A percentile compares a stretch with the other conserved stretches of the same genome.
These are phyloP conservation scores for Symmetrospora coprosmae DNA, from an alignment of 768 basidiomycete genomes.

Conservation along the genomic window DNA sequence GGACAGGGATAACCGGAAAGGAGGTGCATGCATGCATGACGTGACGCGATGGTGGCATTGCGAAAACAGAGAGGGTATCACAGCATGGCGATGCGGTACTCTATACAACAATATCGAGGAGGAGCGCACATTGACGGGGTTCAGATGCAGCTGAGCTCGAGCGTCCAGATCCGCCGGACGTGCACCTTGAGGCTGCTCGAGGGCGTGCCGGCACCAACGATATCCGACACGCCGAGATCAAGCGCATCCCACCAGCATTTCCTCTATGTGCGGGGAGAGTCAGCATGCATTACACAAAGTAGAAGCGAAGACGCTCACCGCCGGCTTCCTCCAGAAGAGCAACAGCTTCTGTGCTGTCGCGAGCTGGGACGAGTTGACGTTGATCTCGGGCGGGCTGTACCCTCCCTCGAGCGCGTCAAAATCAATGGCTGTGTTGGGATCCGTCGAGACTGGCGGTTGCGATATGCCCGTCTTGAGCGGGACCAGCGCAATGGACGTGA, in stretches of 20 bases:
- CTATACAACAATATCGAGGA: too few species aligned
- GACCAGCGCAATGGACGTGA: conserved; percentile 94
- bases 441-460: conserved; percentile 44
- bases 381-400: conserved; percentile 44
- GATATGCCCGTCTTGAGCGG: conserved; percentile 91
- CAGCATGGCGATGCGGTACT: too few species aligned
- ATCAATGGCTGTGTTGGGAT: conserved; percentile 1
- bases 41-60: too few species aligned
- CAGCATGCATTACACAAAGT: background rate
- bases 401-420: background rate
- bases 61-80: too few species aligned
- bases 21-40: too few species aligned
- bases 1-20: too few species aligned
- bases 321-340: conserved; percentile 97
- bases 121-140: too few species aligned
- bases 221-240: conserved; percentile 54
- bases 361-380: conserved; percentile 84
- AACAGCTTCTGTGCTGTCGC: conserved; percentile 91
- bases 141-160: conserved; percentile 45
- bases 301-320: conserved; percentile 49
- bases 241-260: conserved; percentile 99
- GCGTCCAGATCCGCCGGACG: conserved; percentile 95
- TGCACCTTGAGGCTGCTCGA: conserved; percentile 70
- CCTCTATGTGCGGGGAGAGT: conserved; percentile 45
- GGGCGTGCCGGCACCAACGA: conserved; percentile 40